Conservation (phyloP, 228 moss, liverwort and hornwort genomes). For the Sphagnum fallax region DNA sequence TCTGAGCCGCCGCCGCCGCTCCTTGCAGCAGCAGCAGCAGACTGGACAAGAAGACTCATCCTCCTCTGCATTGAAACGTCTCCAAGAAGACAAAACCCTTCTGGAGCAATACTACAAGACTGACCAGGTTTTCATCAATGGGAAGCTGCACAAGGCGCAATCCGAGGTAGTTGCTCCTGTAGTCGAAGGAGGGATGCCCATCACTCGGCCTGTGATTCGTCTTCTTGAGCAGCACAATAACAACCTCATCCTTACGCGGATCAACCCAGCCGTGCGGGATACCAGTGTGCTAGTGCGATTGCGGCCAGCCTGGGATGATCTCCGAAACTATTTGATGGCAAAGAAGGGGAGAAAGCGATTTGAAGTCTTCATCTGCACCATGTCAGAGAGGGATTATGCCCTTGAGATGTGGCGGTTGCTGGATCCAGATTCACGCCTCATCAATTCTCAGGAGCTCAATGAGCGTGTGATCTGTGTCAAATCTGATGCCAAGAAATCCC, state of each 20-base stretch:
- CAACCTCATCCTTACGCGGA: conserved; percentile 88
- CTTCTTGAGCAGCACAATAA: conserved; percentile 49
- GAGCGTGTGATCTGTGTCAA: conserved; percentile 97
- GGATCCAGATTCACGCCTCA: conserved; percentile 88
- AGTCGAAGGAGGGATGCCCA: conserved; percentile 72
- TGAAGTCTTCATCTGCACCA: conserved; percentile 98
- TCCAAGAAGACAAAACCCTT: conserved; percentile 87
- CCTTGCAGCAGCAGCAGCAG: conserved; percentile 53
- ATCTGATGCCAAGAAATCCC: conserved; percentile 78
- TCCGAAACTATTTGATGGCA: conserved; percentile 84
- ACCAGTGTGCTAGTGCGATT: conserved; percentile 94
- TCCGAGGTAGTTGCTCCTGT: conserved; percentile 86
- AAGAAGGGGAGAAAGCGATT: conserved; percentile 95
- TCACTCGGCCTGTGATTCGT: conserved; percentile 86
- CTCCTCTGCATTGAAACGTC: conserved; percentile 55
- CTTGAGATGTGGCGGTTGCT: conserved; percentile 99
- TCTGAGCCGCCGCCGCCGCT: conserved; percentile 48
- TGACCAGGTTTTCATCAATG: conserved; percentile 88
- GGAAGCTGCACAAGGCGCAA: conserved; percentile 80
- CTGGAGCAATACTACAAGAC: conserved; percentile 93
- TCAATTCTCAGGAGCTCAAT: conserved; percentile 85
- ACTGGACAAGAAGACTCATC: conserved; percentile 8
- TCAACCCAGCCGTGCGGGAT: conserved; percentile 87
- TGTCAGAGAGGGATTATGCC: conserved; percentile 99
- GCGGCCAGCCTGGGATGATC: conserved; percentile 93